Evolutionary conservation across 352 stramenopile species (phyloP).

Genomic region (Phytophthora lateralis): DNA sequence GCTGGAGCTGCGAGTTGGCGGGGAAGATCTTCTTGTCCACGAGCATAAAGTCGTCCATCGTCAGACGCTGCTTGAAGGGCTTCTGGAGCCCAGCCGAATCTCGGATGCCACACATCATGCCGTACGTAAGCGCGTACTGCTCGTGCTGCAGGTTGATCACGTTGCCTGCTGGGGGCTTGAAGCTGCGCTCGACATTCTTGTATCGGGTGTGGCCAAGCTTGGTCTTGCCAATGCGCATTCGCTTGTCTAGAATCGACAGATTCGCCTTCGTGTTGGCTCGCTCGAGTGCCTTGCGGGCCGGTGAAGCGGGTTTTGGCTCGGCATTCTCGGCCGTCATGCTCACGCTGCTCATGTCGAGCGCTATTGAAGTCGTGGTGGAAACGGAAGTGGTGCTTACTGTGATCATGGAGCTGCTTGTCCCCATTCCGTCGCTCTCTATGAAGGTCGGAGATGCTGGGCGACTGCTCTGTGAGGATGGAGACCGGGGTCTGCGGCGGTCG

Average conservation of each 20-base stretch:
- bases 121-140: conserved; percentile 97
- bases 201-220: conserved; percentile 61
- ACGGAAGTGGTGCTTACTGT: conserved; percentile 20
- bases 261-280: conserved; percentile 56
- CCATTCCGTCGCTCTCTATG: conserved; percentile 29
- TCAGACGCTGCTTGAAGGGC: conserved; percentile 80
- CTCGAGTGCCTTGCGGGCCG: conserved; percentile 44
- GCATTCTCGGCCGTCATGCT: conserved; percentile 7
- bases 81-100: conserved; percentile 92
- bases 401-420: conserved; percentile 33
- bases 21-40: conserved; percentile 82
- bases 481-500: conserved; percentile 11
- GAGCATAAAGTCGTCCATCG: conserved; percentile 92
- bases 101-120: conserved; percentile 98
- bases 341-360: conserved; percentile 14
- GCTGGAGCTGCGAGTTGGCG: conserved; percentile 73
- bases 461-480: conserved; percentile 24
- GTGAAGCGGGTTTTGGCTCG: conserved; percentile 43
- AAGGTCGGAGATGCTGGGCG: conserved; percentile 24
- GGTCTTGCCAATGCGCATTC: conserved; percentile 57
- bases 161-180: conserved; percentile 73
- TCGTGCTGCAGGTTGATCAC: conserved; percentile 92
- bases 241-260: conserved; percentile 58
- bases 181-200: conserved; percentile 54
- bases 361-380: conserved; percentile 3